Conservation (phyloP, 805 yeast genomes). For the Wilhelminamyces savonicus region DNA sequence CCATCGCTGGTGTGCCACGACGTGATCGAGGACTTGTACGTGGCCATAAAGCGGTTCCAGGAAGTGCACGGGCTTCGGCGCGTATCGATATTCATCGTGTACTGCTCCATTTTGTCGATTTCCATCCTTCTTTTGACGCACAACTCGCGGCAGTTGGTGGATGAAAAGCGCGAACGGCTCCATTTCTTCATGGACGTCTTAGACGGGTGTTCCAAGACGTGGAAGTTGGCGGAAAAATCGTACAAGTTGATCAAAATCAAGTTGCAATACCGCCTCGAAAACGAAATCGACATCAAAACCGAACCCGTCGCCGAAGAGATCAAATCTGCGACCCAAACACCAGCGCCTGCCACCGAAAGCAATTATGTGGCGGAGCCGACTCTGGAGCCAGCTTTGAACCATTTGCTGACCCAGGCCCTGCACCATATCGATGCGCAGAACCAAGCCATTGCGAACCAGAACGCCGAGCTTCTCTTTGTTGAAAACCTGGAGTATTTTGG, state of each 20-base stretch:
- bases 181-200: slow-evolving; percentile 36
- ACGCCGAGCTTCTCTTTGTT: slow-evolving; percentile 16
- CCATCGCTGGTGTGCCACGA: slow-evolving; percentile 31
- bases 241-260: slow-evolving; percentile 33
- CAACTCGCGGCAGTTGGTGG: slow-evolving; percentile 17
- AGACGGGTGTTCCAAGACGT: slow-evolving; percentile 36
- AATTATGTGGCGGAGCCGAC: slow-evolving; percentile 1
- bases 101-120: slow-evolving; percentile 40
- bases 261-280: slow-evolving; percentile 9
- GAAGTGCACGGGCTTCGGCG: slow-evolving; percentile 33
- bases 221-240: slow-evolving; percentile 44
- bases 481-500: slow-evolving; percentile 37
- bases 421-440: neutral
- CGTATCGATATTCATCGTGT: slow-evolving; percentile 42
- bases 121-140: slow-evolving; percentile 34
- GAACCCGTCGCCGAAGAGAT: too few relatives aligned
- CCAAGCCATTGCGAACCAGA: slow-evolving; percentile 11
- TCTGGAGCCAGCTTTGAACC: too few relatives aligned
- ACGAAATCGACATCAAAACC: neutral
- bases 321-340: too few relatives aligned
- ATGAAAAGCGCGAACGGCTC: slow-evolving; percentile 21
- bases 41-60: slow-evolving; percentile 31
- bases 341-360: too few relatives aligned
- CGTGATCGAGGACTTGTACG: slow-evolving; percentile 37
- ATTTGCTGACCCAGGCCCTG: too few relatives aligned